These are phyloP conservation scores for Ajuga reptans DNA, from an alignment of 305 asterid species.

Conservation along the genomic window DNA sequence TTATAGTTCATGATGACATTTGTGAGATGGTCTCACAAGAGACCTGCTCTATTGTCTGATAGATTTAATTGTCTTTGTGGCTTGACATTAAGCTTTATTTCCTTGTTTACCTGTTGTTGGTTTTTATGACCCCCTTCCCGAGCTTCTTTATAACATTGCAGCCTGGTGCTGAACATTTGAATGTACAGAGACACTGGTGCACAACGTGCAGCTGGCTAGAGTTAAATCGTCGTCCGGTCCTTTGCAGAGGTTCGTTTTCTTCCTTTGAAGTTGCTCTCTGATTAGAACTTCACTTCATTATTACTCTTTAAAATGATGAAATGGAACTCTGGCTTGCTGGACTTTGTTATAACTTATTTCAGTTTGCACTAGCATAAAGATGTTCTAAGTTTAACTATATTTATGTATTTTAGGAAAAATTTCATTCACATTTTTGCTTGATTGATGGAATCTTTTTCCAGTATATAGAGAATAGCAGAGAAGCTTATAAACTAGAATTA, in stretches of 20 bases:
- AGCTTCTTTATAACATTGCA: neutral
- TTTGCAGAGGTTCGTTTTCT: slow-evolving; percentile 22
- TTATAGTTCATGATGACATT: too few relatives aligned
- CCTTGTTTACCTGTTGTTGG: slow-evolving; percentile 5
- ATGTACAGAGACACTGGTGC: slow-evolving; percentile 8
- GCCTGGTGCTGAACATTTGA: neutral
- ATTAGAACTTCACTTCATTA: neutral
- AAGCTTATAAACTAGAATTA: neutral
- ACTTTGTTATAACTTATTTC: neutral
- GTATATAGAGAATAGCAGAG: neutral
- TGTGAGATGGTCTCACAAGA: too few relatives aligned
- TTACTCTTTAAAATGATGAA: neutral
- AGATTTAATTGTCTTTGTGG: neutral
- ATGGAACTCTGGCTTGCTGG: neutral
- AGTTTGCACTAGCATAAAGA: neutral
- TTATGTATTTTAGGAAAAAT: neutral
- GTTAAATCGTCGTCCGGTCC: slow-evolving; percentile 7
- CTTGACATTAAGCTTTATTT: slow-evolving; percentile 10
- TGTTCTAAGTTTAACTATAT: neutral
- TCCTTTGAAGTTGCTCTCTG: neutral
- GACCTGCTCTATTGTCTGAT: neutral
- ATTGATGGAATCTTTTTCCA: neutral
- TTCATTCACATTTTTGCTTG: neutral
- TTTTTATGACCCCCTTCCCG: neutral
- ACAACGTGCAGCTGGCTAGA: slow-evolving; percentile 5